These are phyloP conservation scores for Camellia oleifera DNA, from an alignment of 179 eudicot genomes.

Conservation along the genomic window DNA sequence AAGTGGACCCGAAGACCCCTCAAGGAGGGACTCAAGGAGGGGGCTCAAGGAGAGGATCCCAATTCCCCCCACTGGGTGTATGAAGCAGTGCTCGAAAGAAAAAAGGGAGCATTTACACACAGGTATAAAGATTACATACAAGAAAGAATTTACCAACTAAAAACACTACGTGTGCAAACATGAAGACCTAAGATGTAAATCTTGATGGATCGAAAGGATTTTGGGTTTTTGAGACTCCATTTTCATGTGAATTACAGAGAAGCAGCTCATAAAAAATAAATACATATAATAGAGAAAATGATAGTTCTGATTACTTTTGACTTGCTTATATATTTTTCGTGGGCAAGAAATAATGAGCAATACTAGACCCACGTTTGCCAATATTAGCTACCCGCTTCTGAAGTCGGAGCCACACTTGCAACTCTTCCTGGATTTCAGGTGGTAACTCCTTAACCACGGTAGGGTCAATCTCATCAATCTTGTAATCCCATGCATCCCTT, in stretches of 20 bases:
- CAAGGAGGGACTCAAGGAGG: no score
- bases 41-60: no score
- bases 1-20: no score
- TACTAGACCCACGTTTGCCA: constrained; percentile 40
- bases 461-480: constrained; percentile 64
- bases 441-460: constrained; percentile 64
- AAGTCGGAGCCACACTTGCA: constrained; percentile 60
- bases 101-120: background rate
- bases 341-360: constrained; percentile 65
- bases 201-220: background rate
- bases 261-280: background rate
- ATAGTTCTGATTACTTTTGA: background rate
- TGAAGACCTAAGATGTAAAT: no score
- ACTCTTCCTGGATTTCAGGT: constrained; percentile 67
- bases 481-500: constrained; percentile 50
- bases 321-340: constrained; percentile 19
- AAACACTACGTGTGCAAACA: no score
- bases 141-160: no score
- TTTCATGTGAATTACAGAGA: background rate
- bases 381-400: constrained; percentile 44
- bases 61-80: no score
- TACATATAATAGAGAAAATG: background rate
- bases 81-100: no score
- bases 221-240: background rate
- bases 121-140: no score